Evolutionary conservation across 73 alveolate species (phyloP).

Genomic region (Effrenium voratum): DNA sequence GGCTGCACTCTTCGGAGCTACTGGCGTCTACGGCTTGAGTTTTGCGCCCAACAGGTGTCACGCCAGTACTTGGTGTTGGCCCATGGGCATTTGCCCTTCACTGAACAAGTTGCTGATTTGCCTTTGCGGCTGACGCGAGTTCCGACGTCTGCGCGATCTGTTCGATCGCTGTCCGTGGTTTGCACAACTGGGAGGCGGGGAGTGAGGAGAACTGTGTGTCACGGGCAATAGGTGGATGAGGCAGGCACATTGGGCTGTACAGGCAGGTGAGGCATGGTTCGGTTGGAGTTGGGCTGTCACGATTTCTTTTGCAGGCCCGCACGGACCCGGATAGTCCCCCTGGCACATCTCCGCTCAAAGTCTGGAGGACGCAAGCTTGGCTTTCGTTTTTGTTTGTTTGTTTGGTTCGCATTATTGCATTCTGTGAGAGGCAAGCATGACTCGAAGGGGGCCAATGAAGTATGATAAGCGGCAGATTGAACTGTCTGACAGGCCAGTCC

Average conservation of each 20-base stretch:
- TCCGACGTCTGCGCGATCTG: background rate
- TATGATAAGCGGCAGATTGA: too few species aligned
- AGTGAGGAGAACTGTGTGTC: background rate
- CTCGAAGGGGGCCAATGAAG: too few species aligned
- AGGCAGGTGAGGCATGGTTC: background rate
- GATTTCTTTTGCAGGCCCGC: slow-evolving; percentile 16
- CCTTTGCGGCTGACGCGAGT: slow-evolving; percentile 44
- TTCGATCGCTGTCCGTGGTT: slow-evolving; percentile 45
- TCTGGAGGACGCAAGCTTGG: slow-evolving; percentile 14
- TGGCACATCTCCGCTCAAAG: slow-evolving; percentile 14
- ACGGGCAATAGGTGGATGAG: background rate
- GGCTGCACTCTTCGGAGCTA: slow-evolving; percentile 20
- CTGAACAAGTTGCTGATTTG: background rate
- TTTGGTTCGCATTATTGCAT: background rate
- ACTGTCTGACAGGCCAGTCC: background rate
- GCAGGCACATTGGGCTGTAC: background rate
- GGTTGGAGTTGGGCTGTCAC: too few species aligned
- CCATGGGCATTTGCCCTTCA: slow-evolving; percentile 11
- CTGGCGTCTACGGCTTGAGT: slow-evolving; percentile 61
- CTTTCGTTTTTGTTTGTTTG: background rate
- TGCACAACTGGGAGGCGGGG: slow-evolving; percentile 62
- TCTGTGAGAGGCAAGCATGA: background rate
- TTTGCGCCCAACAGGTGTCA: slow-evolving; percentile 17
- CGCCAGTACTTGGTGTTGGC: slow-evolving; percentile 37
- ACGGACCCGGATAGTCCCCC: background rate